These are phyloP conservation scores for Polyplosphaeria fusca DNA, from an alignment of 495 filamentous ascomycete genomes.

Conservation along the genomic window DNA sequence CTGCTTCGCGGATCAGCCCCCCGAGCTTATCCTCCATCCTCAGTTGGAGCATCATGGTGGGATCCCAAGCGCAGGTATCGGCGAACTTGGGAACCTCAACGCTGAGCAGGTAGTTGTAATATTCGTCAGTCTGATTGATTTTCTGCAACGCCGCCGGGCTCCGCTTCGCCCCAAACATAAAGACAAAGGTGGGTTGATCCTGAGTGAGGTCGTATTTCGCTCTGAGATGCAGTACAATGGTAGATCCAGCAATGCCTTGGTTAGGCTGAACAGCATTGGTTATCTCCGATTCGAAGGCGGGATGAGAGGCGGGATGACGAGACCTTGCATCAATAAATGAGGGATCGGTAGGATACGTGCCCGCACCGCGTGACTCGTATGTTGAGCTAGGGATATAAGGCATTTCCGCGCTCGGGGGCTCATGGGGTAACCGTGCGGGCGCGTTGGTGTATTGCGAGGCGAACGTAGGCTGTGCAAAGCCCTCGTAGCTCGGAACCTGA, in stretches of 20 bases:
- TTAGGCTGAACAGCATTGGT: slow-evolving; percentile 61
- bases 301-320: slow-evolving; percentile 40
- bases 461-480: slow-evolving; percentile 39
- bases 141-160: slow-evolving; percentile 62
- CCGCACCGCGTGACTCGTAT: slow-evolving; percentile 41
- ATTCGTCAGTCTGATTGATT: slow-evolving; percentile 55
- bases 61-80: slow-evolving; percentile 61
- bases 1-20: slow-evolving; percentile 57
- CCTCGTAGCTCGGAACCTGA: slow-evolving; percentile 39
- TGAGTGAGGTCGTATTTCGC: slow-evolving; percentile 66
- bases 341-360: slow-evolving; percentile 53
- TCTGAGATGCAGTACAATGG: slow-evolving; percentile 68
- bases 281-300: slow-evolving; percentile 50
- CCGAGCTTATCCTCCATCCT: slow-evolving; percentile 66
- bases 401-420: slow-evolving; percentile 31
- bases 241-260: slow-evolving; percentile 63
- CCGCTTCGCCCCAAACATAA: slow-evolving; percentile 73
- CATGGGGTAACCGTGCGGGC: slow-evolving; percentile 41
- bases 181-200: slow-evolving; percentile 54
- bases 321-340: slow-evolving; percentile 51
- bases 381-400: slow-evolving; percentile 37
- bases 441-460: slow-evolving; percentile 39
- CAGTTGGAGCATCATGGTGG: slow-evolving; percentile 69
- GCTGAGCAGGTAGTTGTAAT: slow-evolving; percentile 68
- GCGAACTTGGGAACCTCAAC: slow-evolving; percentile 69